phyloP scores from a whole-genome alignment of 1,139 yeast species.

The Geotrichum candidum region DNA sequence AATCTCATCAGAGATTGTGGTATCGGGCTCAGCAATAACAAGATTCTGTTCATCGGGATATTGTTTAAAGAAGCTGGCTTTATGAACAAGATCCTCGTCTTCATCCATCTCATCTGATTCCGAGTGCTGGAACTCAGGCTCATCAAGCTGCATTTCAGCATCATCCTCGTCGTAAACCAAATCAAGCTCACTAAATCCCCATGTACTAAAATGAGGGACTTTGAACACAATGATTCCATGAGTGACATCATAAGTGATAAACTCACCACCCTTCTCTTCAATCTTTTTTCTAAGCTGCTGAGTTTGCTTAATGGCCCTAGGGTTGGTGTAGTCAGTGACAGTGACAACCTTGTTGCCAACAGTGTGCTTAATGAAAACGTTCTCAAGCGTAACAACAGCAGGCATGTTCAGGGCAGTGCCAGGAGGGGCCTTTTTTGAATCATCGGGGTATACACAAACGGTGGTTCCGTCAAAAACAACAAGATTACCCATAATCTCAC shows the following conservation, averaged over 20 bases:
- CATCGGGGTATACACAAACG: constrained; percentile 64
- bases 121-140: neutral
- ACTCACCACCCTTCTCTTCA: constrained; percentile 62
- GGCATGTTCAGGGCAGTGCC: constrained; percentile 81
- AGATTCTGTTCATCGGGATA: neutral
- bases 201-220: constrained; percentile 87
- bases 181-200: constrained; percentile 79
- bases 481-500: constrained; percentile 49
- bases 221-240: constrained; percentile 74
- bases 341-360: constrained; percentile 24
- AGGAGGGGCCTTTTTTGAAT: constrained; percentile 48
- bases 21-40: neutral
- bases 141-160: neutral
- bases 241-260: constrained; percentile 70
- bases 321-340: constrained; percentile 39
- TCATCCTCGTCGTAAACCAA: constrained; percentile 44
- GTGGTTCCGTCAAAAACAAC: constrained; percentile 52
- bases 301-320: constrained; percentile 45
- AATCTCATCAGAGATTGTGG: neutral
- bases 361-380: constrained; percentile 35
- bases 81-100: constrained; percentile 5
- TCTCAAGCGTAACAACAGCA: constrained; percentile 72
- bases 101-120: constrained; percentile 2
- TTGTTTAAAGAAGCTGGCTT: neutral
- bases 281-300: constrained; percentile 40